These are phyloP conservation scores for Bacterosira constricta DNA, from an alignment of 108 stramenopile genomes.

Conservation along the genomic window DNA sequence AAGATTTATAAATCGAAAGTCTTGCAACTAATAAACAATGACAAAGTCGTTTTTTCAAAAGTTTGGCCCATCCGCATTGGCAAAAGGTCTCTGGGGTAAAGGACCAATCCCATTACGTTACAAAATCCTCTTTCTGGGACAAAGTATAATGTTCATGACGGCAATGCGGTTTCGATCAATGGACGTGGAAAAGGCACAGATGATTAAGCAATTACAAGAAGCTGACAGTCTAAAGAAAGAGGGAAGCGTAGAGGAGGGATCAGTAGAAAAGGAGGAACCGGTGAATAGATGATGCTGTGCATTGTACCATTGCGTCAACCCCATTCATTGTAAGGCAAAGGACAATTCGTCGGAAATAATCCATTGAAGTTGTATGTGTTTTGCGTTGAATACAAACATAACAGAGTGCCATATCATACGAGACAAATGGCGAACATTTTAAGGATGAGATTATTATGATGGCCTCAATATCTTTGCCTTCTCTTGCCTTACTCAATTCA, in stretches of 20 bases:
- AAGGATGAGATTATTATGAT: too few species aligned
- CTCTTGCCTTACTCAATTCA: background rate
- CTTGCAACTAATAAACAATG: too few species aligned
- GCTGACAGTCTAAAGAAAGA: too few species aligned
- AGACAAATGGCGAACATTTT: background rate
- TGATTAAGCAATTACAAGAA: constrained; percentile 5
- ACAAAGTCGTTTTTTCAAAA: constrained; percentile 16
- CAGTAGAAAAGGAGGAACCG: background rate
- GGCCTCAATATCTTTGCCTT: too few species aligned
- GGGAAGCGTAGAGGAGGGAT: constrained; percentile 1
- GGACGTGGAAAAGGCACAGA: constrained; percentile 22
- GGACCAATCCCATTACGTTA: constrained; percentile 18
- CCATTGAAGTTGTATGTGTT: too few species aligned
- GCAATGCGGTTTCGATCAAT: constrained; percentile 8
- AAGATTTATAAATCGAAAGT: too few species aligned
- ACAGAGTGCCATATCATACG: background rate
- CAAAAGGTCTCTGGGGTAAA: constrained; percentile 22
- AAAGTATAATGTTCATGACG: background rate
- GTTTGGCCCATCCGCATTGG: constrained; percentile 20
- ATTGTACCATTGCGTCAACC: too few species aligned
- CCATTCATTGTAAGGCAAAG: too few species aligned
- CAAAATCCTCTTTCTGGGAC: constrained; percentile 11
- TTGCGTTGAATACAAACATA: too few species aligned
- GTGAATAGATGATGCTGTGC: background rate
- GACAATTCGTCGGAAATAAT: too few species aligned